Evolutionary conservation across 148 eudicot species (phyloP).

Genomic region (Spergularia marina): DNA sequence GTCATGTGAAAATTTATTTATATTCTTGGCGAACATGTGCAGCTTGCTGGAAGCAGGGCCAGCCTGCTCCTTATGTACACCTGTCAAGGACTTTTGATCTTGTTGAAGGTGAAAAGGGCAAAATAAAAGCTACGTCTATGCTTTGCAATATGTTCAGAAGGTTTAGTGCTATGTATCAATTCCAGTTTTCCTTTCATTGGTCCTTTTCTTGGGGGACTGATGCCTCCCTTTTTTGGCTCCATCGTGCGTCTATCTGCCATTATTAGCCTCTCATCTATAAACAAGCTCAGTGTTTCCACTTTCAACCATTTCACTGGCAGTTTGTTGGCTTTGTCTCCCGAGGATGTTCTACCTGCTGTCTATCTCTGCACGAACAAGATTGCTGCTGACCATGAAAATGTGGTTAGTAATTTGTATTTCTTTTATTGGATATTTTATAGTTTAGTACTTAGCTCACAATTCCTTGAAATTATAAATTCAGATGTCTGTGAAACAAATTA

Average conservation of each 20-base stretch:
- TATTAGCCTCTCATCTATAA: constrained; percentile 1
- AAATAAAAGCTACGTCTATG: constrained; percentile 84
- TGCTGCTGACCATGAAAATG: constrained; percentile 95
- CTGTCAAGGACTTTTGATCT: constrained; percentile 86
- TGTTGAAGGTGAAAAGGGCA: constrained; percentile 89
- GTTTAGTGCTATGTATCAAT: constrained; percentile 34
- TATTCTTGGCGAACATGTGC: constrained; percentile 32
- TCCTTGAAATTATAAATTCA: neutral
- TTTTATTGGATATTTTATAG: constrained; percentile 1
- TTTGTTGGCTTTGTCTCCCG: constrained; percentile 79
- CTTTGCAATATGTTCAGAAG: constrained; percentile 99
- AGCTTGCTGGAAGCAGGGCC: constrained; percentile 92
- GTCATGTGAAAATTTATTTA: constrained; percentile 19
- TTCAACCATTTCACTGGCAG: constrained; percentile 37
- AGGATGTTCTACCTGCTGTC: constrained; percentile 89
- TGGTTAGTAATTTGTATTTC: constrained; percentile 43
- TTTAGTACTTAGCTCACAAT: neutral
- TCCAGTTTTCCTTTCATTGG: neutral
- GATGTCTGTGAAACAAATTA: neutral
- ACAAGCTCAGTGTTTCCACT: constrained; percentile 4
- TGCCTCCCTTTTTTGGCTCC: neutral
- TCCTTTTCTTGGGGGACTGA: neutral
- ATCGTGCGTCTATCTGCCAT: neutral
- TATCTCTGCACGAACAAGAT: constrained; percentile 95
- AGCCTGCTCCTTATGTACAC: constrained; percentile 90